Conservation (phyloP, 257 asterid species). For the Ehretia macrophylla region DNA sequence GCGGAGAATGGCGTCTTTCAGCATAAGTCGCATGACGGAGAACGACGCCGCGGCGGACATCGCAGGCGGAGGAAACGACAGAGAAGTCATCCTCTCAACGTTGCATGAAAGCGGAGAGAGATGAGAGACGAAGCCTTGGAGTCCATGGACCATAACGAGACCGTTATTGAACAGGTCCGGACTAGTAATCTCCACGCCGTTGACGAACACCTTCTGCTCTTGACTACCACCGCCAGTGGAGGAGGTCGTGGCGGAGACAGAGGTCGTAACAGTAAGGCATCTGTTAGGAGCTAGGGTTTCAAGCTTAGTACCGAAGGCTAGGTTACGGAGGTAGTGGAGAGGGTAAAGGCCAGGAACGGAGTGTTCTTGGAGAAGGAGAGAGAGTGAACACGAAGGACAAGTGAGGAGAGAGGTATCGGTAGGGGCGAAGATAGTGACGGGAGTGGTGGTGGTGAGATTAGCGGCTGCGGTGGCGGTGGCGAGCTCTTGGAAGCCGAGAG, state of each 20-base stretch:
- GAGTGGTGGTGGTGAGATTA: constrained; percentile 45
- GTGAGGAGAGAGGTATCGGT: constrained; percentile 73
- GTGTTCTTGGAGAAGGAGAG: constrained; percentile 74
- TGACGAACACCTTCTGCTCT: constrained; percentile 38
- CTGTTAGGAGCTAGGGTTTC: constrained; percentile 67
- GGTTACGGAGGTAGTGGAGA: constrained; percentile 46
- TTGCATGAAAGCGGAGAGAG: constrained; percentile 62
- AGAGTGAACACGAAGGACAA: constrained; percentile 61
- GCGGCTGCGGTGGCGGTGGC: constrained; percentile 52
- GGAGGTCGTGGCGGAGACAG: constrained; percentile 9
- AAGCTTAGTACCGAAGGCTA: constrained; percentile 75
- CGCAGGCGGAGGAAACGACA: constrained; percentile 40
- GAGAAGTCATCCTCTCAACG: constrained; percentile 46
- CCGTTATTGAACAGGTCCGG: constrained; percentile 70
- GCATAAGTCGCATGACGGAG: constrained; percentile 40
- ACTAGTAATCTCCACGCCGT: constrained; percentile 49
- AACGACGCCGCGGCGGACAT: constrained; percentile 27
- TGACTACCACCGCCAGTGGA: neutral
- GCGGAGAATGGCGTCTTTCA: constrained; percentile 44
- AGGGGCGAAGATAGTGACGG: constrained; percentile 77
- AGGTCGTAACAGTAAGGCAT: constrained; percentile 61
- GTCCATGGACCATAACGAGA: constrained; percentile 45
- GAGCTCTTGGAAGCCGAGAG: constrained; percentile 78
- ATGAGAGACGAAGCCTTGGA: constrained; percentile 60
- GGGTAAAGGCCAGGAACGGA: constrained; percentile 77